Evolutionary conservation across 1,284 basidiomycete genomes (phyloP).

Genomic region (Amylostereum areolatum): DNA sequence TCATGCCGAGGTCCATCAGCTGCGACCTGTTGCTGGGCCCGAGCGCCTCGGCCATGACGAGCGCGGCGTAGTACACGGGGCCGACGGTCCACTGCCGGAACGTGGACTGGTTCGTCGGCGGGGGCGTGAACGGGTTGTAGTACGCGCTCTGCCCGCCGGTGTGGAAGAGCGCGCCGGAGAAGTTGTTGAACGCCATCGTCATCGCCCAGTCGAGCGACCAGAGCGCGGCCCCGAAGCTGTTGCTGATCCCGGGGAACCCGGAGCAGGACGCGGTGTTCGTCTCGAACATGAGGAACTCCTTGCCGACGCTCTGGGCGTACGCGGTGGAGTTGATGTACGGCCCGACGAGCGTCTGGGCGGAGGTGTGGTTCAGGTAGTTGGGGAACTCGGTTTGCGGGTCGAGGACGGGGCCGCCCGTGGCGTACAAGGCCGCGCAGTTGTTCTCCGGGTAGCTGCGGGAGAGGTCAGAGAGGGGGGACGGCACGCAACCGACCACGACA

Average conservation of each 20-base stretch:
- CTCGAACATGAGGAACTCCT: constrained; percentile 51
- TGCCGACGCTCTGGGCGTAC: constrained; percentile 38
- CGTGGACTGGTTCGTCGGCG: constrained; percentile 53
- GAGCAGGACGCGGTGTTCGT: constrained; percentile 54
- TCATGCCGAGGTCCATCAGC: background rate
- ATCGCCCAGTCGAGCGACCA: constrained; percentile 62
- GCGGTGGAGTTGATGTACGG: constrained; percentile 45
- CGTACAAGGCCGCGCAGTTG: constrained; percentile 56
- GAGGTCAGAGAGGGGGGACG: constrained; percentile 4
- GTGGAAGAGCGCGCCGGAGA: constrained; percentile 31
- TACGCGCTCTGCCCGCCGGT: constrained; percentile 22
- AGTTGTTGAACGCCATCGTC: constrained; percentile 36
- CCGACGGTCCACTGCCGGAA: constrained; percentile 38
- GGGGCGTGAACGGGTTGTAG: constrained; percentile 33
- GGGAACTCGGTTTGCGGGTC: constrained; percentile 51
- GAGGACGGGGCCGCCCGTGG: constrained; percentile 26
- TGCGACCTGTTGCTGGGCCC: background rate
- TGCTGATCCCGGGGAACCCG: constrained; percentile 49
- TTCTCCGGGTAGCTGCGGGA: constrained; percentile 21
- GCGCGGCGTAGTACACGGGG: background rate
- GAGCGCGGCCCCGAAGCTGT: constrained; percentile 37
- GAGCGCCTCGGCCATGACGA: background rate
- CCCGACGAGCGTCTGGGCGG: constrained; percentile 36
- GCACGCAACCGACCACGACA: background rate
- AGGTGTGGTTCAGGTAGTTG: constrained; percentile 52